Conservation (phyloP, 2,329 filamentous ascomycete genomes). For the Metarhizium anisopliae region DNA sequence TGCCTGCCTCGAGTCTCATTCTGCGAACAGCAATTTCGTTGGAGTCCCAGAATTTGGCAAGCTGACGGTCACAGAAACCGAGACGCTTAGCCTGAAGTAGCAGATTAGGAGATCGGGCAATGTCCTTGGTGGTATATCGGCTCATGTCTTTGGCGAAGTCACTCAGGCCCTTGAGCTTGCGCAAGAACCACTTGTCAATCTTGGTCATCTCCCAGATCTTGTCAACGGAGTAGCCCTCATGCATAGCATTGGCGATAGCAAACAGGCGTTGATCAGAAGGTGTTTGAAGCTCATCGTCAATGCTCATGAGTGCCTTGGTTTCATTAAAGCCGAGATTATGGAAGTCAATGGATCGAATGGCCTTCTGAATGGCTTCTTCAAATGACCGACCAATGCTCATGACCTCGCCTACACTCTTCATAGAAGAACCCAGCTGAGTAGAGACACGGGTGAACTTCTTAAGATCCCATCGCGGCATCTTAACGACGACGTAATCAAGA, state of each 20-base stretch:
- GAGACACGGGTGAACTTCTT: constrained; percentile 98
- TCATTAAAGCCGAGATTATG: constrained; percentile 93
- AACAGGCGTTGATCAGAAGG: constrained; percentile 96
- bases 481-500: constrained; percentile 94
- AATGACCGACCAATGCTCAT: constrained; percentile 97
- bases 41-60: constrained; percentile 89
- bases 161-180: constrained; percentile 81
- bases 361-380: constrained; percentile 97
- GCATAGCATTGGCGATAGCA: constrained; percentile 96
- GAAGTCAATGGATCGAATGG: constrained; percentile 89
- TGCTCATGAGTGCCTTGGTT: constrained; percentile 85
- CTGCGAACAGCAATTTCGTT: constrained; percentile 87
- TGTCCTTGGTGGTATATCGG: constrained; percentile 54
- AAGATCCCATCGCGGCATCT: constrained; percentile 97
- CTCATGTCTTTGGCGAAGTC: constrained; percentile 79
- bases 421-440: constrained; percentile 89
- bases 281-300: constrained; percentile 92
- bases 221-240: constrained; percentile 83
- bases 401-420: constrained; percentile 99
- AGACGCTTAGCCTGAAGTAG: constrained; percentile 84
- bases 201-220: constrained; percentile 98
- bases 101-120: constrained; percentile 53
- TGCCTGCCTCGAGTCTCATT: constrained; percentile 73
- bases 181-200: constrained; percentile 98
- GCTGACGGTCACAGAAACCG: constrained; percentile 87